Evolutionary conservation across 768 basidiomycete species (phyloP).

Genomic region (Tylopilus vinaceipallidus): DNA sequence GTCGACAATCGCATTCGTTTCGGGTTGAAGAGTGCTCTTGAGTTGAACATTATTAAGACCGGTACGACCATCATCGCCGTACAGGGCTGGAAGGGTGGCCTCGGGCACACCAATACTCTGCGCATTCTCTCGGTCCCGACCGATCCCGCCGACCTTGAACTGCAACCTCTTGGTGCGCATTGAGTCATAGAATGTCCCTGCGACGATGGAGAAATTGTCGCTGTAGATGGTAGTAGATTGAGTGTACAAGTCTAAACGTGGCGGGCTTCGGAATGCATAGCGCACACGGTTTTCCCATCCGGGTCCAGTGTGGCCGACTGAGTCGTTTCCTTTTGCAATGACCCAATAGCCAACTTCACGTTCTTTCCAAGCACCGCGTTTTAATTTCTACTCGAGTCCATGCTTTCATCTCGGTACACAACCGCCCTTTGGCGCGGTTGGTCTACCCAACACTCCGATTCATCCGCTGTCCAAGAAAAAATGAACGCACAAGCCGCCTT

Average conservation of each 20-base stretch:
- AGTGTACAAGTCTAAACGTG: neutral
- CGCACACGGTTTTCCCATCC: neutral
- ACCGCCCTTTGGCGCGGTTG: constrained; percentile 9
- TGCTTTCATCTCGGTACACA: constrained; percentile 6
- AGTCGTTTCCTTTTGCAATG: neutral
- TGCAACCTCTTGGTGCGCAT: constrained; percentile 54
- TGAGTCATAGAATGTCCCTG: constrained; percentile 12
- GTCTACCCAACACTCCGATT: constrained; percentile 11
- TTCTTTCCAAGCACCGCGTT: neutral
- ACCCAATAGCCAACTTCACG: neutral
- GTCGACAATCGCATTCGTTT: constrained; percentile 89
- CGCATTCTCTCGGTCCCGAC: constrained; percentile 83
- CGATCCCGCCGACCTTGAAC: constrained; percentile 71
- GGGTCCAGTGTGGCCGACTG: neutral
- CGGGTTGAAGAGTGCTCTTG: constrained; percentile 81
- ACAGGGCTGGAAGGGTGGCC: constrained; percentile 99
- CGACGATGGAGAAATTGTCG: constrained; percentile 7
- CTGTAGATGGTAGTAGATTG: constrained; percentile 8
- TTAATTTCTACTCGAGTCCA: neutral
- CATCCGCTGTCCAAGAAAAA: constrained; percentile 41
- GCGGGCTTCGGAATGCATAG: neutral
- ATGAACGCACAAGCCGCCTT: constrained; percentile 29
- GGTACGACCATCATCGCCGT: constrained; percentile 91
- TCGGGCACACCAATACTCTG: constrained; percentile 93
- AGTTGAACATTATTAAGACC: constrained; percentile 81